Evolutionary conservation across 495 filamentous ascomycete genomes (phyloP).

Genomic region (Penicillium cataractarum): DNA sequence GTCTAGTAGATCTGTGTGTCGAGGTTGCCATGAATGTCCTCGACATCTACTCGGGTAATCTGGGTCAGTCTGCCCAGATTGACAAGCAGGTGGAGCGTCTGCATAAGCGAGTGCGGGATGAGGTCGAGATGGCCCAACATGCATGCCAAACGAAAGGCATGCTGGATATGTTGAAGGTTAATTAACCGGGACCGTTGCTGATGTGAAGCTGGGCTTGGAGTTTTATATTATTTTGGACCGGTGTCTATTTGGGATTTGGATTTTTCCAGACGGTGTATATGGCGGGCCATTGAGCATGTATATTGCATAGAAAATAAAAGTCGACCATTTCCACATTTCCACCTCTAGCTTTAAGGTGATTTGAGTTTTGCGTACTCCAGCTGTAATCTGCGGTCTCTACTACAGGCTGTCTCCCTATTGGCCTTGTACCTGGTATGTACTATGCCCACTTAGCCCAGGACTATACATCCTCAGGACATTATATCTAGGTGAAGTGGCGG

Average conservation of each 20-base stretch:
- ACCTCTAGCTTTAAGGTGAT: neutral
- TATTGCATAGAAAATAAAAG: constrained; percentile 41
- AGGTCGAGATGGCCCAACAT: constrained; percentile 80
- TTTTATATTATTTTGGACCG: constrained; percentile 27
- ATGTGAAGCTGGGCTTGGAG: constrained; percentile 27
- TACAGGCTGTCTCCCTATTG: too few relatives aligned
- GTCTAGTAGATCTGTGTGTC: constrained; percentile 73
- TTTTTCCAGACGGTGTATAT: constrained; percentile 31
- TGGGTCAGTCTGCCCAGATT: constrained; percentile 73
- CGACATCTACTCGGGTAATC: constrained; percentile 83
- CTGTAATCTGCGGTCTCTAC: too few relatives aligned
- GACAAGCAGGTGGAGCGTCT: constrained; percentile 66
- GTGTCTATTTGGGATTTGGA: constrained; percentile 26
- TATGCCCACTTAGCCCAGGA: too few relatives aligned
- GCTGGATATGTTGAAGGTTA: constrained; percentile 70
- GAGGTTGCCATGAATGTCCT: constrained; percentile 79
- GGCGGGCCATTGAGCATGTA: constrained; percentile 36
- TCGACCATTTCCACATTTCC: constrained; percentile 15
- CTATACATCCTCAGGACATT: neutral
- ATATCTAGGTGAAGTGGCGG: neutral
- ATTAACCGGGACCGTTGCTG: constrained; percentile 22
- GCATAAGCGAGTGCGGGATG: constrained; percentile 66
- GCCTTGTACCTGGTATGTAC: neutral
- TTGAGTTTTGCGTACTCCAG: neutral
- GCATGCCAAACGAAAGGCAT: constrained; percentile 80